Evolutionary conservation across 306 rosid species (phyloP), one percentile per base, ranked within the genome.

Genomic region (Vigna nakashimae): DNA sequence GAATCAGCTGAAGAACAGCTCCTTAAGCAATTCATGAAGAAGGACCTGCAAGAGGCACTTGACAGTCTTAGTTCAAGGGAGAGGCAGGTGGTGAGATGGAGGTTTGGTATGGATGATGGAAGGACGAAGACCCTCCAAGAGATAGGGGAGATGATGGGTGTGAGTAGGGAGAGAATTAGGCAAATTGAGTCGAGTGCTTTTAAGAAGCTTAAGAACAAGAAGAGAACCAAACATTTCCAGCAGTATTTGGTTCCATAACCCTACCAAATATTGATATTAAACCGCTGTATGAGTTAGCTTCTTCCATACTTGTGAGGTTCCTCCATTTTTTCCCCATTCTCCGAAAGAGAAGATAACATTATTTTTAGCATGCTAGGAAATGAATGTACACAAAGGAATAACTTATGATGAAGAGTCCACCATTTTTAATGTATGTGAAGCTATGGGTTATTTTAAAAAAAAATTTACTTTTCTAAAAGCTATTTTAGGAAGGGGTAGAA

Each of bases 91-190:
- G 84, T 95, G 74, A 83, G 90, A 85, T 95, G 97, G 97, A 92
- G 98, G 81, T 95, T 86, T 69, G 98, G 98, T 15, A 83, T 95
- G 98, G 98, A 92, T 51, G 98, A 95, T 79, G 98, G 98, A 56
- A 91, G 97, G 86, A 86, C 89, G 92, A 95, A 89, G 88, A 88
- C 98, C 64, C 77, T 95, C 83, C 98, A 91, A 86, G 98, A 95
- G 87, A 92, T 95, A 73, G 98, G 98, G 50, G 98, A 95, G 80
- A 76, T 84, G 77, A 87, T 95, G 92, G 96, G 97, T 46, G 96
- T 95, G 51, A 95, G 97, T 84, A 90, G 98, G 74, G 98, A 95
- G 88, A 92, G 98, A 88, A 69, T 95, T 69, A 88, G 98, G 78
- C 98, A 95, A 80, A 89, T 95, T 57, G 98, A 95, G 85, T 84